These are phyloP conservation scores for Angomonas deanei DNA, from an alignment of 208 protist genomes.

Conservation along the genomic window DNA sequence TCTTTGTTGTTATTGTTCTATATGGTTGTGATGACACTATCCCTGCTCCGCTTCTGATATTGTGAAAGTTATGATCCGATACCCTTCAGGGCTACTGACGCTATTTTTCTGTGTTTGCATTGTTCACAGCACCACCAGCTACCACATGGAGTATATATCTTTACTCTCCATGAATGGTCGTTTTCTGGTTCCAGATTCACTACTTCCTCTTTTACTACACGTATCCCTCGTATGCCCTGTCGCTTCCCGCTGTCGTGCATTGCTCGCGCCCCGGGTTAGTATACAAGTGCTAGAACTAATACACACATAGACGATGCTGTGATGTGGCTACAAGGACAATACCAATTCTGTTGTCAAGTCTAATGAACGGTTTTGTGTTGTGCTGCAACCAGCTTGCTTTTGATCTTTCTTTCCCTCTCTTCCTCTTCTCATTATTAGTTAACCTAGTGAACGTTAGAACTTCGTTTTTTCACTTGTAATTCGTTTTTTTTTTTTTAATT, in stretches of 20 bases:
- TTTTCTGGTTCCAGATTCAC: slow-evolving; percentile 30
- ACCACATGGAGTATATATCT: slow-evolving; percentile 30
- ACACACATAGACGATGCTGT: too few species aligned
- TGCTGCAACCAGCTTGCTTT: too few species aligned
- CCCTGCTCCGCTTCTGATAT: slow-evolving; percentile 4
- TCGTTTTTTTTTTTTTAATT: too few species aligned
- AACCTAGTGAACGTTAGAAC: too few species aligned
- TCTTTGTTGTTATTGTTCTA: too few species aligned
- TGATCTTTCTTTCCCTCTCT: too few species aligned
- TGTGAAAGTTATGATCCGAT: slow-evolving; percentile 1
- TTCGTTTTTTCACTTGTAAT: too few species aligned
- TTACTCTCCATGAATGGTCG: slow-evolving; percentile 31
- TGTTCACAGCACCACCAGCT: slow-evolving; percentile 20
- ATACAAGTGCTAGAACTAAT: slow-evolving; percentile 37
- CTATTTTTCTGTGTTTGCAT: neutral
- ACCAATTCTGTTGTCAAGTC: too few species aligned
- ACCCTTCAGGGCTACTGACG: slow-evolving; percentile 1
- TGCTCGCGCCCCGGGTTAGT: slow-evolving; percentile 26
- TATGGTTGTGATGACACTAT: slow-evolving; percentile 4
- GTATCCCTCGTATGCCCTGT: slow-evolving; percentile 15
- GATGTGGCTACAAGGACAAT: too few species aligned
- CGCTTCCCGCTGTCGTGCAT: slow-evolving; percentile 23
- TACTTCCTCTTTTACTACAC: slow-evolving; percentile 1
- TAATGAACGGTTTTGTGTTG: too few species aligned
- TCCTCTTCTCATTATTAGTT: too few species aligned